Evolutionary conservation across 73 alveolate species (phyloP).

Genomic region (Paramecium biaurelia): DNA sequence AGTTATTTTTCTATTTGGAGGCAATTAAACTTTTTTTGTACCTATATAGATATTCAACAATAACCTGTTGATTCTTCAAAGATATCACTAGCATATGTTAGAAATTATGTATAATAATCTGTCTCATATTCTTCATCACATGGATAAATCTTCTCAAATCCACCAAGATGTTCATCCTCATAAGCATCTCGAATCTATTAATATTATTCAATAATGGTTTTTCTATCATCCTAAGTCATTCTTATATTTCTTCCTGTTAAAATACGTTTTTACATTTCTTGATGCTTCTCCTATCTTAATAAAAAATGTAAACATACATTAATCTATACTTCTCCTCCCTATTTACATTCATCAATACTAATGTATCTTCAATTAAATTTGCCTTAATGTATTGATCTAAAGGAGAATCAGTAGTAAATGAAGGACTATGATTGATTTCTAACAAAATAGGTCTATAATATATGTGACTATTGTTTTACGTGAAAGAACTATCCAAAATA

Average conservation of each 20-base stretch:
- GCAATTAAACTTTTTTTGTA: not conserved
- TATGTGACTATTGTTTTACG: not conserved
- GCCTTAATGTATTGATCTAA: conserved; percentile 76
- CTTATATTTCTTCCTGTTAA: conserved; percentile 59
- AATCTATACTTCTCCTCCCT: conserved; percentile 64
- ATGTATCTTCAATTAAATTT: conserved; percentile 67
- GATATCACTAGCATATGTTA: conserved; percentile 41
- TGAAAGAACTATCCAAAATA: not conserved
- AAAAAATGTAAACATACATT: not conserved
- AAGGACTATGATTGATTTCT: conserved; percentile 91
- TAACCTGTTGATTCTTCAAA: conserved; percentile 61
- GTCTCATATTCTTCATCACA: conserved; percentile 64
- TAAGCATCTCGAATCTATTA: conserved; percentile 60
- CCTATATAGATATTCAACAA: not conserved
- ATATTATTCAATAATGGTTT: conserved; percentile 5
- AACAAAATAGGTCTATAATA: conserved; percentile 72
- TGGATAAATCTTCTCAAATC: conserved; percentile 65
- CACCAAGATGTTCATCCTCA: conserved; percentile 68
- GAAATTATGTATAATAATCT: conserved; percentile 26
- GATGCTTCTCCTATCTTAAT: conserved; percentile 54
- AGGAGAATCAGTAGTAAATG: conserved; percentile 84
- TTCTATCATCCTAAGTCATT: conserved; percentile 51
- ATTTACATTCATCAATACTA: conserved; percentile 73
- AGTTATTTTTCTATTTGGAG: not conserved
- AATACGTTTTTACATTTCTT: conserved; percentile 59